Conservation (phyloP, 208 protist species). For the Trypanosoma conorhini region DNA sequence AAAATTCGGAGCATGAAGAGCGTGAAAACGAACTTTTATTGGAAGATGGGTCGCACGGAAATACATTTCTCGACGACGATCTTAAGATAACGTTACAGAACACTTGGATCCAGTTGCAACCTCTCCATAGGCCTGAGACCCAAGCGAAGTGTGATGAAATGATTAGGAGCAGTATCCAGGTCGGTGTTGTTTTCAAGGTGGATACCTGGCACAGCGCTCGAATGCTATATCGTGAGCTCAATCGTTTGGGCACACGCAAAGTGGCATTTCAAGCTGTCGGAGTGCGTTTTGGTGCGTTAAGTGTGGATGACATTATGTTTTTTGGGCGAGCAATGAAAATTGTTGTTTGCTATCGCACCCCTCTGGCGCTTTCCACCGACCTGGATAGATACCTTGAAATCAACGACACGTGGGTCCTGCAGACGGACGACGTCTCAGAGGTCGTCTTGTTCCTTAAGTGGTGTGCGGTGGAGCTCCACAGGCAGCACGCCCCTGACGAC, state of each 20-base stretch:
- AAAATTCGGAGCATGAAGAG: constrained; percentile 21
- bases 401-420: constrained; percentile 66
- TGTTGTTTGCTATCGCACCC: constrained; percentile 80
- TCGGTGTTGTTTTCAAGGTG: constrained; percentile 88
- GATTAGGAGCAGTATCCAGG: constrained; percentile 65
- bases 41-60: constrained; percentile 1
- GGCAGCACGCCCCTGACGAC: constrained; percentile 48
- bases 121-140: constrained; percentile 32
- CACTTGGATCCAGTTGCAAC: constrained; percentile 62
- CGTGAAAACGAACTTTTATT: constrained; percentile 1
- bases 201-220: constrained; percentile 88
- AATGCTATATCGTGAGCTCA: constrained; percentile 73
- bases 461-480: constrained; percentile 79
- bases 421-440: constrained; percentile 82
- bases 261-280: constrained; percentile 77
- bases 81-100: constrained; percentile 28
- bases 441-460: constrained; percentile 76
- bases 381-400: constrained; percentile 73
- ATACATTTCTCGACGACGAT: constrained; percentile 20
- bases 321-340: constrained; percentile 74
- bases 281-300: constrained; percentile 75
- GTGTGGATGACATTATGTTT: constrained; percentile 70
- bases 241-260: constrained; percentile 61
- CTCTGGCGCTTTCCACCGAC: constrained; percentile 47
- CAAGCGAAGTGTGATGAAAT: constrained; percentile 62